A percentile compares a stretch with the other conserved stretches of the same genome.
Evolutionary conservation across 768 basidiomycete species (phyloP).

Genomic region (Hydnomerulius pinastri): DNA sequence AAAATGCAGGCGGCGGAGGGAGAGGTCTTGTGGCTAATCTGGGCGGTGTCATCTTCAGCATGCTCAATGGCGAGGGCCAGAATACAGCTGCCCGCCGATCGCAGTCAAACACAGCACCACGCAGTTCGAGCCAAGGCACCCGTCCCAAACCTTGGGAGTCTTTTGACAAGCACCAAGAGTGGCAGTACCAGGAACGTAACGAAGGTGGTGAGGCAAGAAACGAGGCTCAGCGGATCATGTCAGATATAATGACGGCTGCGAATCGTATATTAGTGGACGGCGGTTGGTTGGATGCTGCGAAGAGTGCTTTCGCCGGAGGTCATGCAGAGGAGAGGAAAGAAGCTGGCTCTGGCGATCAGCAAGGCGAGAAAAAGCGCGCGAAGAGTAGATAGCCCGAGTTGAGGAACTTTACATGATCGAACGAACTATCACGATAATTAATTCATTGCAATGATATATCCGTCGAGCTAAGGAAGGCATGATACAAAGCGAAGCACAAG

Average conservation of each 20-base stretch:
- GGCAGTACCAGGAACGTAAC: slow-evolving; percentile 47
- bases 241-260: slow-evolving; percentile 40
- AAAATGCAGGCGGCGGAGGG: slow-evolving; percentile 33
- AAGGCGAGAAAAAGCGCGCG: slow-evolving; percentile 10
- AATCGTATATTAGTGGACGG: slow-evolving; percentile 33
- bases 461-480: slow-evolving; percentile 2
- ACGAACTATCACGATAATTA: not conserved
- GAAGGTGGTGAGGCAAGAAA: slow-evolving; percentile 29
- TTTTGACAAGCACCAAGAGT: slow-evolving; percentile 59
- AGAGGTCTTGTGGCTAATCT: slow-evolving; percentile 40
- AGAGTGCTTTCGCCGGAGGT: slow-evolving; percentile 25
- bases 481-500: slow-evolving; percentile 3
- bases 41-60: slow-evolving; percentile 42
- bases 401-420: not conserved
- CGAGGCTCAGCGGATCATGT: slow-evolving; percentile 49
- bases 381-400: slow-evolving; percentile 11
- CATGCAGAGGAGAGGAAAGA: slow-evolving; percentile 9
- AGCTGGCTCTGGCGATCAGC: slow-evolving; percentile 9
- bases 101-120: slow-evolving; percentile 10
- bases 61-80: slow-evolving; percentile 41
- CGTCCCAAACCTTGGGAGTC: slow-evolving; percentile 65
- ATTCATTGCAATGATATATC: slow-evolving; percentile 1
- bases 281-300: slow-evolving; percentile 42
- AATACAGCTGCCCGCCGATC: slow-evolving; percentile 29
- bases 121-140: slow-evolving; percentile 14